A percentile compares a stretch with the other conserved stretches of the same genome.
Conservation (phyloP, 2,329 filamentous ascomycete species). For the Aureobasidium vineae region DNA sequence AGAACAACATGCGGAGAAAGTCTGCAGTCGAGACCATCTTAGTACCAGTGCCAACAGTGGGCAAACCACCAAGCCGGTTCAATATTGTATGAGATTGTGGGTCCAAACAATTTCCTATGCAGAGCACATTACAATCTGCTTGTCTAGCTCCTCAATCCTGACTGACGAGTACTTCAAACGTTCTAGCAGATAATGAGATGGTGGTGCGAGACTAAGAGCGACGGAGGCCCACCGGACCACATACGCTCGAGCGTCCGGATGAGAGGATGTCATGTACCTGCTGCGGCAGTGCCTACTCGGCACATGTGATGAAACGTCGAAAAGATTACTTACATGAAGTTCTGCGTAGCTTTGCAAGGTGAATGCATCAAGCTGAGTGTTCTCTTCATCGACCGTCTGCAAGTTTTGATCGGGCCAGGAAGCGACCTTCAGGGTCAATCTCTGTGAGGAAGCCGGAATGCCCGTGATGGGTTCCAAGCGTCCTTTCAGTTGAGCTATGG, state of each 20-base stretch:
- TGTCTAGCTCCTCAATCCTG: background rate
- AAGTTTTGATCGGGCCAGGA: conserved; percentile 63
- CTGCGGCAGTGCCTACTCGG: background rate
- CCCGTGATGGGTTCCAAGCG: conserved; percentile 94
- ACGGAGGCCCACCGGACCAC: background rate
- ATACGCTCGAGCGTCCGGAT: background rate
- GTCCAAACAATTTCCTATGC: background rate
- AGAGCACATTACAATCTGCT: background rate
- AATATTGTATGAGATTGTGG: background rate
- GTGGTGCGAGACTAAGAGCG: background rate
- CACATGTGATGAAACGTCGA: background rate
- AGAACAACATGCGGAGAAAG: background rate
- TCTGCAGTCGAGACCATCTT: background rate
- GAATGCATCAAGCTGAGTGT: conserved; percentile 62
- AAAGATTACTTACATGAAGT: conserved; percentile 65
- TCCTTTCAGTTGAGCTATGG: conserved; percentile 74
- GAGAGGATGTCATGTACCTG: background rate
- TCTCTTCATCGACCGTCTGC: conserved; percentile 70
- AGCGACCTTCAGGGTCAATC: conserved; percentile 67
- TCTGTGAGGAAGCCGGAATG: conserved; percentile 76
- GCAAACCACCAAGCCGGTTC: background rate
- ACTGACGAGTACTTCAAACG: background rate
- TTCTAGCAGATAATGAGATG: background rate
- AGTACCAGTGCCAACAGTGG: background rate
- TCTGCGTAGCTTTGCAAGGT: conserved; percentile 72